Evolutionary conservation across 306 rosid species (phyloP), one percentile per base, ranked within the genome.

Genomic region (Morella rubra): DNA sequence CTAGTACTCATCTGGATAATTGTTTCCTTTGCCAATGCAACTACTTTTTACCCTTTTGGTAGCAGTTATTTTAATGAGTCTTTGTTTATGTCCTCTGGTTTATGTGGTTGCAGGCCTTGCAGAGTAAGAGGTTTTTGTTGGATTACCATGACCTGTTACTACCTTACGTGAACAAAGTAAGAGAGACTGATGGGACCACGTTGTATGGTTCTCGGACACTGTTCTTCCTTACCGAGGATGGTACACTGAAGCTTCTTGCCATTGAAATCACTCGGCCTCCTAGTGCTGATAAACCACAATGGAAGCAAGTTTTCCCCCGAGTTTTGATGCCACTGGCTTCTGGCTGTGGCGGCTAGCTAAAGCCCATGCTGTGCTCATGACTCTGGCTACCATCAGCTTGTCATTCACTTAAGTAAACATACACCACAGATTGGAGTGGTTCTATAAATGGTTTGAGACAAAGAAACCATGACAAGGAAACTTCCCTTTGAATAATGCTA

Each of bases 221-320:
- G 4, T 77, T 84, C 73, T 84, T 84, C 75, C 84, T 84, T 54
- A 80, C 73, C 3, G 76, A 73, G 20, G 81, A 80, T 7, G 77
- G 73, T 44, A 84, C 77, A 20, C 22, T 77, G 61, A 80, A 80
- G 67, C 84, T 80, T 44, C 2, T 84, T 46, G 87, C 84, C 62
- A 84, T 84, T n/a, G 87, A 84, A 76, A 70, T 84, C 50, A 80
- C 87, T 37, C 72, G 87, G 7, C 87, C 87, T 1, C 79, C 81
- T 0, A 18, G 32, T n/a, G 65, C 27, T 10, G 87, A 44, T 12
- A 77, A 73, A 62, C 82, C 75, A 1, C 74, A 77, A 40, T 84
- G 87, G 87, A 79, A 77, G 71, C 71, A 84, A 73, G 75, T 77
- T 51, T 80, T 71, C 44, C 44, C 20, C 82, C 87, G 51, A 50